Evolutionary conservation across 495 filamentous ascomycete species (phyloP).

Genomic region (Xylaria telfairii): DNA sequence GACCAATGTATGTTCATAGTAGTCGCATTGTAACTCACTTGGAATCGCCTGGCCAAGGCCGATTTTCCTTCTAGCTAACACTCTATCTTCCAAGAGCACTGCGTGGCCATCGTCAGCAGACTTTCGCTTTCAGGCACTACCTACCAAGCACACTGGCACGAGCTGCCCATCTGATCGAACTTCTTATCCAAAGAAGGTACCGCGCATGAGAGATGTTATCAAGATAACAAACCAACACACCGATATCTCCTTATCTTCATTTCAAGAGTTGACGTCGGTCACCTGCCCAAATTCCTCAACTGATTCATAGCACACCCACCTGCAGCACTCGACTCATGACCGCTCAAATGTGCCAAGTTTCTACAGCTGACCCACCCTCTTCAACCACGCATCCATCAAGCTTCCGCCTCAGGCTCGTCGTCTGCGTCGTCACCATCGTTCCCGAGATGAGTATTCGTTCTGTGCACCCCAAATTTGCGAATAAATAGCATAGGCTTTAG

Average conservation of each 20-base stretch:
- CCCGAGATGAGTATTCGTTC: background rate
- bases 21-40: background rate
- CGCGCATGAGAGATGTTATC: background rate
- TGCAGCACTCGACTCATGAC: slow-evolving; percentile 23
- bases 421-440: background rate
- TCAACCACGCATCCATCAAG: background rate
- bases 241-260: background rate
- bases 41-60: background rate
- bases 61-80: background rate
- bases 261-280: slow-evolving; percentile 6
- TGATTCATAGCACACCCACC: slow-evolving; percentile 6
- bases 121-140: background rate
- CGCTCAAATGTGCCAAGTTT: background rate
- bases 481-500: too few relatives aligned
- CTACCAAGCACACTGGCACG: background rate
- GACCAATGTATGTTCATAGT: background rate
- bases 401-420: background rate
- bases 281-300: background rate
- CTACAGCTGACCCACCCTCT: slow-evolving; percentile 12
- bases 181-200: background rate
- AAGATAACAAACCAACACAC: background rate
- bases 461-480: too few relatives aligned
- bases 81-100: background rate
- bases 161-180: background rate
- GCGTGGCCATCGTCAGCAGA: background rate